Evolutionary conservation across 192 early-diverging fungal genomes (phyloP).

Genomic region (Backusella westeae): DNA sequence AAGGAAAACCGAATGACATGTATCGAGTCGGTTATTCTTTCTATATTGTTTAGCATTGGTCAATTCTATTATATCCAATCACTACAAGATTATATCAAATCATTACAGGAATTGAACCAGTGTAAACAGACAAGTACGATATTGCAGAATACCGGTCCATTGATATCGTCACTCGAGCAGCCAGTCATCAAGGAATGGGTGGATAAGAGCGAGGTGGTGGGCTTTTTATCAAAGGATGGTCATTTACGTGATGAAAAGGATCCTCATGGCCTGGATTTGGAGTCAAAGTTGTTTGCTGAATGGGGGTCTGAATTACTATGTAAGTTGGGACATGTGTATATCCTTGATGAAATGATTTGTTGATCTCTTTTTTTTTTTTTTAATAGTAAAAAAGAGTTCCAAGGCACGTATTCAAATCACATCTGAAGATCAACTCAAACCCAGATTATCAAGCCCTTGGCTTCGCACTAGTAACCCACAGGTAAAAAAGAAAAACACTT

Average conservation of each 20-base stretch:
- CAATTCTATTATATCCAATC: constrained; percentile 8
- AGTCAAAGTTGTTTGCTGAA: constrained; percentile 34
- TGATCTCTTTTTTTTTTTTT: neutral
- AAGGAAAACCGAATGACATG: constrained; percentile 10
- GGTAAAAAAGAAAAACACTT: neutral
- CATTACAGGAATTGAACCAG: neutral
- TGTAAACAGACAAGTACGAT: neutral
- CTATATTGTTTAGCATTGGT: constrained; percentile 2
- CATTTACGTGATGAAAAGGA: constrained; percentile 23
- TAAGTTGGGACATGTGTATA: neutral
- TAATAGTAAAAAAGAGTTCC: constrained; percentile 9
- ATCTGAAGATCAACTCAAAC: constrained; percentile 15
- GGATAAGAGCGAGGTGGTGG: constrained; percentile 22
- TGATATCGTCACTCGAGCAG: neutral
- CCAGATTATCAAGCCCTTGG: constrained; percentile 30
- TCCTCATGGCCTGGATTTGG: constrained; percentile 33
- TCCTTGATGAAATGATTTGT: neutral
- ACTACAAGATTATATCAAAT: constrained; percentile 13
- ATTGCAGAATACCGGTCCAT: neutral
- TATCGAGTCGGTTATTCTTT: constrained; percentile 4
- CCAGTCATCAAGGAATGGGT: neutral
- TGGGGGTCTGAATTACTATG: constrained; percentile 24
- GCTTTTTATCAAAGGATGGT: constrained; percentile 22
- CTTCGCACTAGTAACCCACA: neutral
- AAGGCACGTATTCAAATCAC: neutral